Evolutionary conservation across 2,329 filamentous ascomycete species (phyloP), one percentile per base, ranked within the genome.

Genomic region (Xylaria sp.): DNA sequence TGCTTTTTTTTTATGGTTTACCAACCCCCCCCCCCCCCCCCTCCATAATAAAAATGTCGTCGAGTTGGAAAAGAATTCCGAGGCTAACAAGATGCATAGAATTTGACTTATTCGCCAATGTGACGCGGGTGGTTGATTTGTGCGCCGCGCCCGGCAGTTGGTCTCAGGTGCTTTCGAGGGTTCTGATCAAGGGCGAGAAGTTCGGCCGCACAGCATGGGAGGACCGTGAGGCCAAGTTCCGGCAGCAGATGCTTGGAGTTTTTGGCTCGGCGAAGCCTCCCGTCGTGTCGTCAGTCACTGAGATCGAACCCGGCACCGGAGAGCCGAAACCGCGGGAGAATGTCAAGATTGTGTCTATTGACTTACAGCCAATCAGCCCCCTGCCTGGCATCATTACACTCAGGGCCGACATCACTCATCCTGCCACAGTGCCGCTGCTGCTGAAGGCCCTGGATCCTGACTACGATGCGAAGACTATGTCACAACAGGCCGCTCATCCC

Each of bases 71-170:
- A 46, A 34, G 23, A 9, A 53, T 57, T 50, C n/a, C 48, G 59
- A 41, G 28, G 45, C 69, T 73, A 36, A 72, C 60, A 7, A 58
- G 59, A 67, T 43, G 36, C 43, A 8, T 45, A 89, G 93, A 97
- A 83, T 99, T 98, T 82, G 92, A 97, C 76, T 87, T 99, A 12
- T 97, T 99, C 80, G 88, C 92, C 73, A 89, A 91, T 75, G 95
- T 98, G 56, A 95, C 93, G 2, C 88, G 96, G 41, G 96, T 99
- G 1, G 95, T 99, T 18, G 96, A 99, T 79, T 86, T 99, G 23
- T 99, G 96, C 78, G 96, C 96, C 36, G 96, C 96, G 0, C 96
- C 96, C 0, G 96, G 96, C 32, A 97, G 93, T 76, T 99, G 96
- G 96, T 97, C 93, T 56, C 96, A 99, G 80, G 96, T 99, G 0